Conservation (phyloP, 1,284 basidiomycete species). For the Apiotrichum porosum region DNA sequence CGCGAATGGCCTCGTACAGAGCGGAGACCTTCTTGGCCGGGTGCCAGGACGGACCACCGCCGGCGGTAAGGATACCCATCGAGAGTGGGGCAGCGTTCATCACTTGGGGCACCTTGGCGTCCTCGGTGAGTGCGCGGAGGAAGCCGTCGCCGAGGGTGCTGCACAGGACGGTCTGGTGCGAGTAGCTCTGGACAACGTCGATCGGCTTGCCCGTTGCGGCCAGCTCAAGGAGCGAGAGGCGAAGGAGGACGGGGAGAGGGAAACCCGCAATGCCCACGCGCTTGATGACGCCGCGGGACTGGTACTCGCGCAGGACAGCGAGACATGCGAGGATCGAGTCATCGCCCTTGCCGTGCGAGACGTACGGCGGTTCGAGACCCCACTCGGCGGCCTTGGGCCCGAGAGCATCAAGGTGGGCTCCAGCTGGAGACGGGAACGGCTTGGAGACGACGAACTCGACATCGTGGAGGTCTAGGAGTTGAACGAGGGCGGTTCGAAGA, state of each 20-base stretch:
- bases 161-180: conserved; percentile 83
- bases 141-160: conserved; percentile 58
- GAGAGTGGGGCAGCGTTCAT: conserved; percentile 82
- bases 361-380: conserved; percentile 13
- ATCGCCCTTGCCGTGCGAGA: conserved; percentile 65
- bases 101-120: conserved; percentile 65
- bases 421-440: conserved; percentile 47
- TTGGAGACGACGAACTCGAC: conserved; percentile 75
- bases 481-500: neutral
- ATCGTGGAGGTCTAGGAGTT: conserved; percentile 67
- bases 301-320: conserved; percentile 64
- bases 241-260: conserved; percentile 81
- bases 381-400: conserved; percentile 12
- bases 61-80: conserved; percentile 78
- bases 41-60: conserved; percentile 71
- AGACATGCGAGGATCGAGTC: conserved; percentile 69
- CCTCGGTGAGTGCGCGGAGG: conserved; percentile 56
- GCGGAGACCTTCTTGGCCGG: conserved; percentile 55
- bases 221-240: conserved; percentile 67
- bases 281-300: conserved; percentile 71
- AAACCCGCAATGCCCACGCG: conserved; percentile 82
- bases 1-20: conserved; percentile 20
- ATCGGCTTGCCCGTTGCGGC: conserved; percentile 58
- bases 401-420: conserved; percentile 56
- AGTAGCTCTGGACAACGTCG: conserved; percentile 78